A percentile compares a stretch with the other conserved stretches of the same genome.
Conservation (phyloP, 495 filamentous ascomycete genomes). For the Tuber borchii region DNA sequence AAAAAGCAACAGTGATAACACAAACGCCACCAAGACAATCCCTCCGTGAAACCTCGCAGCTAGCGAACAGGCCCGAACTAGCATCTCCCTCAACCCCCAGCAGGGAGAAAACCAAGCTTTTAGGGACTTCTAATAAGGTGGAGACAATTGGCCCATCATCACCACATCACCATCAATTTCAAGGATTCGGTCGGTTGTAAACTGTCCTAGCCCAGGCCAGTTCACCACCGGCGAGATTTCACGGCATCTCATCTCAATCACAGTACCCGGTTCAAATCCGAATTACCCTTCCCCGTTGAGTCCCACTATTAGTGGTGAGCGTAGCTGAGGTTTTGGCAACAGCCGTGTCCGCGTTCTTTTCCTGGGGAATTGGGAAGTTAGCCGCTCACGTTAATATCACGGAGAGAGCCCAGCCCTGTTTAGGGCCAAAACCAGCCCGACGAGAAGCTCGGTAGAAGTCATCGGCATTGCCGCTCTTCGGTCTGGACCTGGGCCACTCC, state of each 20-base stretch:
- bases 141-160: too few relatives aligned
- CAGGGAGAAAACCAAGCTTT: too few relatives aligned
- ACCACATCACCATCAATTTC: not conserved
- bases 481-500: not conserved
- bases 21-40: too few relatives aligned
- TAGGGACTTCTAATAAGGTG: too few relatives aligned
- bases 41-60: too few relatives aligned
- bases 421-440: not conserved
- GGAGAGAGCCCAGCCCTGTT: not conserved
- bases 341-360: not conserved
- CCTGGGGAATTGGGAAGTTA: not conserved
- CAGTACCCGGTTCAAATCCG: not conserved
- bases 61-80: too few relatives aligned
- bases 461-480: not conserved
- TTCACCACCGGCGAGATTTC: not conserved
- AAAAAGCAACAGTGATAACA: too few relatives aligned
- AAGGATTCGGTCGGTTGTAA: too few relatives aligned
- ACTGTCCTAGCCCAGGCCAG: too few relatives aligned
- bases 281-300: not conserved
- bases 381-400: not conserved
- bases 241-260: not conserved
- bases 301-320: not conserved
- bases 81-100: too few relatives aligned
- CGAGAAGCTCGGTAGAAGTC: not conserved
- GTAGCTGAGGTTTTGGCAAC: not conserved